phyloP scores from a whole-genome alignment of 176 grass and related monocot genomes.

The Carex pumila region DNA sequence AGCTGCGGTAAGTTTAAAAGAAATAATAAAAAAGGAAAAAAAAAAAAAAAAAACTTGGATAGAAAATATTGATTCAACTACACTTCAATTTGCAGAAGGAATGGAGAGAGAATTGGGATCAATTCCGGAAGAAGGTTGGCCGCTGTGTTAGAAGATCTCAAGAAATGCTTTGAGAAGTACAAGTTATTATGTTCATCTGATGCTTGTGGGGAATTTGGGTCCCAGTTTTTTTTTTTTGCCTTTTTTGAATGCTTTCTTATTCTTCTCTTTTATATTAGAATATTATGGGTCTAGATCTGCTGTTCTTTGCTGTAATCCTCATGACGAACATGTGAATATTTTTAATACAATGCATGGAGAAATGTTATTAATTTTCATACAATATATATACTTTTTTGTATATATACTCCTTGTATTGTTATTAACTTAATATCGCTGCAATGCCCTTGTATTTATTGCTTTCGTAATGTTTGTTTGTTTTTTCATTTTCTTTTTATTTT shows the following conservation, averaged over 20 bases:
- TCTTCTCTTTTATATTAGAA: neutral
- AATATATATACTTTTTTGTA: neutral
- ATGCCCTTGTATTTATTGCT: neutral
- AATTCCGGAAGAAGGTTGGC: constrained; percentile 36
- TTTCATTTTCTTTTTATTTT: neutral
- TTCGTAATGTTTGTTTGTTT: neutral
- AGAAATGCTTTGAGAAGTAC: constrained; percentile 30
- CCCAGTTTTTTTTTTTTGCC: neutral
- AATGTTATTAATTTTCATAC: neutral
- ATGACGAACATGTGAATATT: neutral
- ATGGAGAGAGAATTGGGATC: constrained; percentile 31
- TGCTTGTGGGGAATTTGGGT: neutral
- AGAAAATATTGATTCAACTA: neutral
- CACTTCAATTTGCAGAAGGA: constrained; percentile 25
- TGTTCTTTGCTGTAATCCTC: neutral
- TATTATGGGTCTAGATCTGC: neutral
- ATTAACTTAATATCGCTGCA: neutral
- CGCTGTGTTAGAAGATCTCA: constrained; percentile 29
- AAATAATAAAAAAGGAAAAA: neutral
- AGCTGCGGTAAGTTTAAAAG: constrained; percentile 18
- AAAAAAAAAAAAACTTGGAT: neutral
- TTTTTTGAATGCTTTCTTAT: neutral
- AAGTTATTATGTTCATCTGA: neutral
- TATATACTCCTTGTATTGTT: neutral
- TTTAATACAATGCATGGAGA: neutral